Evolutionary conservation across 495 filamentous ascomycete genomes (phyloP).

Genomic region (Parmelia sp.): DNA sequence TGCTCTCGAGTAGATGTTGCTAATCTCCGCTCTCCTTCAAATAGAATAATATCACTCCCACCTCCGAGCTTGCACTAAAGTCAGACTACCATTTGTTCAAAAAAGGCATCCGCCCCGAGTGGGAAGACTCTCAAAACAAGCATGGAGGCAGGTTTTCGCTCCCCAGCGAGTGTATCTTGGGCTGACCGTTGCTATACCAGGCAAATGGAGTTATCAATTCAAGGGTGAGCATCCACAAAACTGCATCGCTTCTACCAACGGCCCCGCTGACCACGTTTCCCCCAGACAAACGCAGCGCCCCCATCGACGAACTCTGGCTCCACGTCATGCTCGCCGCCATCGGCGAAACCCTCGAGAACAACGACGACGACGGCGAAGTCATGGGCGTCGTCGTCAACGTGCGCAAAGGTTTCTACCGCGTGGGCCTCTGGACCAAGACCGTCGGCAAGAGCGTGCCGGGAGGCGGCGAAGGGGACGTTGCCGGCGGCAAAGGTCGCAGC

Average conservation of each 20-base stretch:
- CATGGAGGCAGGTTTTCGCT: conserved; percentile 59
- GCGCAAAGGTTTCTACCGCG: conserved; percentile 93
- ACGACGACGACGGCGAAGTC: conserved; percentile 83
- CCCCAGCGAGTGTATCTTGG: not conserved
- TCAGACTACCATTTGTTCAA: conserved; percentile 99
- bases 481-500: conserved; percentile 61
- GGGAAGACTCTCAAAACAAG: conserved; percentile 98
- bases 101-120: conserved; percentile 90
- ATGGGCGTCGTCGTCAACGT: conserved; percentile 99
- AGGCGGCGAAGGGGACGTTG: conserved; percentile 62
- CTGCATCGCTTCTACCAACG: not conserved
- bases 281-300: conserved; percentile 74
- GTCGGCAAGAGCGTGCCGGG: conserved; percentile 74
- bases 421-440: conserved; percentile 88
- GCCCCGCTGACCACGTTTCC: not conserved
- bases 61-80: conserved; percentile 91
- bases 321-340: conserved; percentile 95
- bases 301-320: conserved; percentile 94
- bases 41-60: conserved; percentile 96
- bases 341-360: conserved; percentile 93
- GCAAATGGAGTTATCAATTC: conserved; percentile 94
- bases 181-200: not conserved
- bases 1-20: not conserved
- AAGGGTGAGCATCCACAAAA: conserved; percentile 36
- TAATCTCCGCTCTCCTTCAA: not conserved